Evolutionary conservation across 139 green algal genomes (phyloP), one percentile per base, ranked within the genome.

Genomic region (Coelastrella sp.): DNA sequence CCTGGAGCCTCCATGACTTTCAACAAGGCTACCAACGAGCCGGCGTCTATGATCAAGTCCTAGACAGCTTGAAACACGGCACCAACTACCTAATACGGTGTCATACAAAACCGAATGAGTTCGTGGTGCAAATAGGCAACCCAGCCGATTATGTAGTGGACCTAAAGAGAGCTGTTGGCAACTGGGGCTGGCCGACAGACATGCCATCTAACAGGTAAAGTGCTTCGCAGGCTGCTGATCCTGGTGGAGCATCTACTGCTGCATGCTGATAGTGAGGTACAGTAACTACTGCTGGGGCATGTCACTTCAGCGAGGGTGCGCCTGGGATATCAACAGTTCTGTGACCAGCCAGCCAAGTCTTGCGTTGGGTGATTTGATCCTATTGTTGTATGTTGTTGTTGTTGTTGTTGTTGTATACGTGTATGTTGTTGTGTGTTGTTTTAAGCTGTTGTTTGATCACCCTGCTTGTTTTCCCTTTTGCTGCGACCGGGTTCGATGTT

Each of bases 21-120:
- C 5, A 7, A 3, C 0, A 5, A 17, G 81, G 82, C 4, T 93
- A 85, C 23, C 16, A 87, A 64, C 59, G 78, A 57, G 83, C 92
- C 20, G 89, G 85, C 2, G 23, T 92, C 57, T 16, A 32, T 6
- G 6, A 73, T 13, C 60, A 88, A 4, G 85, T 61, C 8, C 75
- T 73, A 11, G 89, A 93, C n/a, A 92, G 76, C 32, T 54, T 95
- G 20, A 76, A 60, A 11, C 95, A 91, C 80, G 92, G 80, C 11
- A 83, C 89, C 16, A 73, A 95, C 82, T 95, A 93, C 90, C 87
- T 95, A n/a, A 85, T 95, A 8, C 71, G 78, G 47, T 85, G 78
- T 66, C 92, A 94, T 79, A 89, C n/a, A 47, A 58, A 59, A 11
- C 19, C 86, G 14, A 16, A 57, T 11, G 5, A 88, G 32, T 88